Evolutionary conservation across 176 grass and related monocot genomes (phyloP).

Genomic region (Saccharum officinarum): DNA sequence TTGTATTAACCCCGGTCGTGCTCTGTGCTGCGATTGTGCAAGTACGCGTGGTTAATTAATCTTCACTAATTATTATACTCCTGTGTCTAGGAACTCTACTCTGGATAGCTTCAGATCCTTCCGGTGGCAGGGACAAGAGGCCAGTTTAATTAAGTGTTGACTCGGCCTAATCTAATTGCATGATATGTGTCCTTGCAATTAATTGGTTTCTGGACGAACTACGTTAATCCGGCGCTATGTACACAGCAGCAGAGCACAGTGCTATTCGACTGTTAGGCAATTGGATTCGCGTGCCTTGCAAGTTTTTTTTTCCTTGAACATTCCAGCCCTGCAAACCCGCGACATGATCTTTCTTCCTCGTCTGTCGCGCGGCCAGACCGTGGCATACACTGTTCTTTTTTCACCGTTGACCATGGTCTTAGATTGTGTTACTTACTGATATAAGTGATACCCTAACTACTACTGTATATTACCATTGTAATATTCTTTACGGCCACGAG

Average conservation of each 20-base stretch:
- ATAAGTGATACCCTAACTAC: background rate
- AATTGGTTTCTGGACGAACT: background rate
- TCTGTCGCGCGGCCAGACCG: background rate
- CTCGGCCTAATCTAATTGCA: background rate
- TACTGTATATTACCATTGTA: background rate
- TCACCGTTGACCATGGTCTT: background rate
- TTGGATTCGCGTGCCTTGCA: background rate
- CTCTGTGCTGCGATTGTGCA: background rate
- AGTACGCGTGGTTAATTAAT: background rate
- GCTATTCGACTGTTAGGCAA: background rate
- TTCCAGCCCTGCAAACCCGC: constrained; percentile 18
- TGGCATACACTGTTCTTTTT: background rate
- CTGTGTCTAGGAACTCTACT: background rate
- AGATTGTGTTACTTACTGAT: background rate
- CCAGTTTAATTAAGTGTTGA: background rate
- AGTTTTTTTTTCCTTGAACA: background rate
- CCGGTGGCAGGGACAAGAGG: background rate
- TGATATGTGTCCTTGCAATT: background rate
- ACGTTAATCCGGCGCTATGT: background rate
- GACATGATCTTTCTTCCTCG: constrained; percentile 52
- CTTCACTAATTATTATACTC: background rate
- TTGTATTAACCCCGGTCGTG: background rate
- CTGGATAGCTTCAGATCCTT: background rate
- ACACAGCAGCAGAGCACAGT: background rate
- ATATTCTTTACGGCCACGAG: background rate